Evolutionary conservation across 31 red algal genomes (phyloP), one percentile per base, ranked within the genome.

Genomic region (Endocladia muricata): DNA sequence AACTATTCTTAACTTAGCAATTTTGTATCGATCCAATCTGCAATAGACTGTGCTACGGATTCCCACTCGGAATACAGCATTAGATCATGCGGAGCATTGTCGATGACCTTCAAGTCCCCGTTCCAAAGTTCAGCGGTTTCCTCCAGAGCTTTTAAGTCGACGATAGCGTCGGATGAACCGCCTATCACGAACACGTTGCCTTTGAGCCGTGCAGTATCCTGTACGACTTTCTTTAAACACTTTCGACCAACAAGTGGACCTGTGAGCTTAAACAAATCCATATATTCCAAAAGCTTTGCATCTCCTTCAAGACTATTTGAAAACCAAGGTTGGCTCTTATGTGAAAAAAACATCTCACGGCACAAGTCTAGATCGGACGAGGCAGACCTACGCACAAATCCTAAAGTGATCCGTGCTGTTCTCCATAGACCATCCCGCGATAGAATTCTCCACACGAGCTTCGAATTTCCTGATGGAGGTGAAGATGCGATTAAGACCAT

Each of bases 11-110:
- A n/a, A n/a, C n/a, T n/a, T n/a, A n/a, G n/a, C n/a, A n/a, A 13
- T 49, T 83, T 44, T 40, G 49, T 26, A 19, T 69, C 70, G 61
- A 81, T 25, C 88, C 88, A 91, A 6, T 83, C 38, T 0, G 64
- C 25, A 15, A 91, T 73, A 9, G 47, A 17, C 15, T 61, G 6
- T 21, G 79, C 88, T 35, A 77, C 72, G 8, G 54, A 34, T 13
- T 55, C 32, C 88, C 88, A 84, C 2, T 67, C 62, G 6, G 78
- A 84, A 37, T 77, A 84, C 22, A 91, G 48, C 78, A 91, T 91
- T 19, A 91, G 74, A 56, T 91, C 73, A 72, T 91, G 88, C 3
- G 88, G 88, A 2, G 88, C 79, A 25, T 82, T 68, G 8, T 74
- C 30, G 1, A 91, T 41, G 17, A 83, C 21, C 9, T 60, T 54